phyloP scores from a whole-genome alignment of 768 basidiomycete genomes.

The Tylopilus balloui region DNA sequence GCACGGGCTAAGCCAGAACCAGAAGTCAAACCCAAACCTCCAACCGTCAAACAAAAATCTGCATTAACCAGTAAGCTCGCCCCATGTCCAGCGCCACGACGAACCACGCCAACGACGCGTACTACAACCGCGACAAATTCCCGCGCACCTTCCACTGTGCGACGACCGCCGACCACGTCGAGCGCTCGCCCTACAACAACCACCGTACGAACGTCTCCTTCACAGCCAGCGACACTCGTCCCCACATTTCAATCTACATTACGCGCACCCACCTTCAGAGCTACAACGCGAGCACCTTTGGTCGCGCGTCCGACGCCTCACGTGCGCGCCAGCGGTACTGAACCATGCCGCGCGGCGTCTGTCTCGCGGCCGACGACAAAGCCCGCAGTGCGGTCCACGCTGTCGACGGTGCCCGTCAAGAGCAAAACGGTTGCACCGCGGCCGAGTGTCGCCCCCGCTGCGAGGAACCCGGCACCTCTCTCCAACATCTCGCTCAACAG shows the following conservation, averaged over 20 bases:
- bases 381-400: conserved; percentile 7
- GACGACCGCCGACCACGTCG: conserved; percentile 7
- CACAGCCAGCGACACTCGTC: conserved; percentile 24
- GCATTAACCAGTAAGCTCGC: not conserved
- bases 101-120: conserved; percentile 1
- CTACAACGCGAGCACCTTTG: conserved; percentile 20
- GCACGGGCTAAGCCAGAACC: conserved; percentile 9
- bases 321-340: conserved; percentile 1
- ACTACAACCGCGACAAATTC: not conserved
- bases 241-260: conserved; percentile 21
- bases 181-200: conserved; percentile 9
- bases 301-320: conserved; percentile 17
- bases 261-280: conserved; percentile 13
- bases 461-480: not conserved
- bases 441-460: not conserved
- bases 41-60: not conserved
- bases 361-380: conserved; percentile 7
- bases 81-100: conserved; percentile 10
- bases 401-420: conserved; percentile 1
- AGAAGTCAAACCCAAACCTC: conserved; percentile 9
- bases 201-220: conserved; percentile 5
- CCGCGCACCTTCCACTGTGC: conserved; percentile 10
- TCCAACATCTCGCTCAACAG: not conserved
- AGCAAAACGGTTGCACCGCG: conserved; percentile 6
- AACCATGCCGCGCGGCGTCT: conserved; percentile 8